A percentile compares a stretch with the other conserved stretches of the same genome.
Conservation (phyloP, 495 filamentous ascomycete genomes). For the Articulospora tetracladia region DNA sequence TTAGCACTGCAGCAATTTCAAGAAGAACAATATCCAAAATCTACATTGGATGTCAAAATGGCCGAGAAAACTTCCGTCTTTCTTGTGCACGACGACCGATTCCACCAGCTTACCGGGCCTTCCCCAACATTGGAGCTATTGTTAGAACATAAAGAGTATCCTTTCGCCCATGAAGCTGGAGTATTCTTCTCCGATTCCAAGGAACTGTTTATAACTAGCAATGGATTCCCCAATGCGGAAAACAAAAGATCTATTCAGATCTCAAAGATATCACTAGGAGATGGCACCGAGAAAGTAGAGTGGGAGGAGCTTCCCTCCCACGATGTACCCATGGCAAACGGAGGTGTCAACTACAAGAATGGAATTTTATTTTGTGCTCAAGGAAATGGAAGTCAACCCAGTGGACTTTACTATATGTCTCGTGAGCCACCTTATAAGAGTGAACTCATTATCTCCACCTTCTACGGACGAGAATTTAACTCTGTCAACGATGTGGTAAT, state of each 20-base stretch:
- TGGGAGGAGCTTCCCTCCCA: slow-evolving; percentile 4
- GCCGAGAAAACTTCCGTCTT: neutral
- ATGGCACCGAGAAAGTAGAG: neutral
- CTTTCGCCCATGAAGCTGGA: slow-evolving; percentile 20
- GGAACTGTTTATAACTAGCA: slow-evolving; percentile 18
- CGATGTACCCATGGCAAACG: slow-evolving; percentile 16
- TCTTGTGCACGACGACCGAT: neutral
- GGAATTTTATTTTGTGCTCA: slow-evolving; percentile 46
- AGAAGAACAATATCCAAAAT: too few relatives aligned
- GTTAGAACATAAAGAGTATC: slow-evolving; percentile 9
- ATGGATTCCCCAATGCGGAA: slow-evolving; percentile 3
- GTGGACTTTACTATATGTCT: slow-evolving; percentile 45
- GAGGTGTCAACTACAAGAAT: slow-evolving; percentile 18
- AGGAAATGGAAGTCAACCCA: slow-evolving; percentile 30
- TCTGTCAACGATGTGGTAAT: slow-evolving; percentile 55
- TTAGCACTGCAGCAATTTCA: too few relatives aligned
- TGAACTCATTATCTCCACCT: slow-evolving; percentile 37
- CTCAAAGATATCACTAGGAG: slow-evolving; percentile 5
- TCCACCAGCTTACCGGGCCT: slow-evolving; percentile 6
- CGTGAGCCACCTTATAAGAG: slow-evolving; percentile 24
- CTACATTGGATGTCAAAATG: too few relatives aligned
- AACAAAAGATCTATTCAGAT: slow-evolving; percentile 11
- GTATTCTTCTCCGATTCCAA: slow-evolving; percentile 11
- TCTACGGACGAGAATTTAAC: slow-evolving; percentile 53
- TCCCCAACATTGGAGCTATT: slow-evolving; percentile 8